These are phyloP conservation scores for Ostreobium quekettii DNA, from an alignment of 139 green algal species.

Conservation along the genomic window DNA sequence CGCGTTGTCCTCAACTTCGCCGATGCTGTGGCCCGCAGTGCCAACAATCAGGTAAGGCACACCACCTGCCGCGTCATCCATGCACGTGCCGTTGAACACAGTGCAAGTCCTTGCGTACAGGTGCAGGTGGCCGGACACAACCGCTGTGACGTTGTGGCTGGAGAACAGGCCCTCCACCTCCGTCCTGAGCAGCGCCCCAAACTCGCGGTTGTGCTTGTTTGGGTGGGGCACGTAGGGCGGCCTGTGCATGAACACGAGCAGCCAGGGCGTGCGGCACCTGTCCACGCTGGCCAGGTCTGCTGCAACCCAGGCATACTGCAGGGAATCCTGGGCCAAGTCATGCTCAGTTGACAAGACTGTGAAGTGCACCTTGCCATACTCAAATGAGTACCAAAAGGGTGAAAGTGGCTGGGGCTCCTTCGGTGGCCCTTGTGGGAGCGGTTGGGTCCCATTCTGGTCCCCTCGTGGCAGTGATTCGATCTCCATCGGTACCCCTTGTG, in stretches of 20 bases:
- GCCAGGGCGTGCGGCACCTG: conserved; percentile 30
- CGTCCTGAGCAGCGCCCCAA: background rate
- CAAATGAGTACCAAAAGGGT: conserved; percentile 77
- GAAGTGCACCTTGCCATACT: conserved; percentile 63
- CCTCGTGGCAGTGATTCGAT: too few relatives aligned
- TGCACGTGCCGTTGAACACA: background rate
- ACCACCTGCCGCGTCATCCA: background rate
- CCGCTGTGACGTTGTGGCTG: background rate
- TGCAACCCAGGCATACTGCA: conserved; percentile 61
- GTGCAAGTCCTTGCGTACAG: background rate
- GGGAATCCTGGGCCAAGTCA: conserved; percentile 37
- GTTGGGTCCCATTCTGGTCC: too few relatives aligned
- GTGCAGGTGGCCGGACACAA: conserved; percentile 1
- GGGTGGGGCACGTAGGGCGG: conserved; percentile 14
- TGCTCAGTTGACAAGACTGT: conserved; percentile 67
- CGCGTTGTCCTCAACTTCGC: background rate
- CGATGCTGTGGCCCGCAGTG: conserved; percentile 1
- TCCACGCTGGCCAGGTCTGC: conserved; percentile 55
- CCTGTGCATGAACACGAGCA: conserved; percentile 27
- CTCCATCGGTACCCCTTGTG: too few relatives aligned
- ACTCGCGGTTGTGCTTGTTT: background rate
- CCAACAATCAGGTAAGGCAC: conserved; percentile 8
- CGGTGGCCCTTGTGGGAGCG: too few relatives aligned
- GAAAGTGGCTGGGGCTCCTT: conserved; percentile 28
- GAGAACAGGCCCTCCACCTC: background rate